Evolutionary conservation across 345 rosid genomes (phyloP).

Genomic region (Populus ilicifolia): DNA sequence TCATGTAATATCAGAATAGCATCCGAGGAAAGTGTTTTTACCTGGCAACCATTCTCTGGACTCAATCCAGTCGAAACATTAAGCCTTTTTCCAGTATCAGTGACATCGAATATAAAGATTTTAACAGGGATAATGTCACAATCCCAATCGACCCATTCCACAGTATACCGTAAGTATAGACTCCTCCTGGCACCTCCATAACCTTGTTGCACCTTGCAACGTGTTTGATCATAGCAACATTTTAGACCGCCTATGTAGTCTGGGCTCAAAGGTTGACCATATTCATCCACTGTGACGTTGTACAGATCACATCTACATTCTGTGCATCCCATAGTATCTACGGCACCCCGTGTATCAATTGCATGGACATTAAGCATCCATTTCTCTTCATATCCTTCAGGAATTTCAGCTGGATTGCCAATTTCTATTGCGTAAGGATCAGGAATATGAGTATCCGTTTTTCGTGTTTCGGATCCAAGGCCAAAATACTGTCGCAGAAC

Average conservation of each 20-base stretch:
- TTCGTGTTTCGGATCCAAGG: constrained; percentile 80
- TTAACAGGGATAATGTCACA: constrained; percentile 53
- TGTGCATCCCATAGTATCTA: constrained; percentile 65
- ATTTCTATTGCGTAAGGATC: constrained; percentile 81
- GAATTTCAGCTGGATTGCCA: constrained; percentile 59
- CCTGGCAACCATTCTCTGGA: constrained; percentile 56
- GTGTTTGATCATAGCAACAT: constrained; percentile 75
- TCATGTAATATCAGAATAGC: background rate
- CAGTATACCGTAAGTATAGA: constrained; percentile 59
- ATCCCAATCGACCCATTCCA: constrained; percentile 74
- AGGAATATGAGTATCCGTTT: constrained; percentile 57
- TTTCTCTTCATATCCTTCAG: constrained; percentile 60
- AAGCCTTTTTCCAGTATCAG: constrained; percentile 49
- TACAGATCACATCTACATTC: constrained; percentile 76
- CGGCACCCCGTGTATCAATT: constrained; percentile 78
- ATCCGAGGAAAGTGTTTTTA: background rate
- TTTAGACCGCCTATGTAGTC: constrained; percentile 61
- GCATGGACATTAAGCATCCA: constrained; percentile 89
- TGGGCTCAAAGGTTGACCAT: constrained; percentile 47
- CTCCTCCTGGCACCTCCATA: constrained; percentile 45
- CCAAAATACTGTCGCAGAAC: constrained; percentile 60
- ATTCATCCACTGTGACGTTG: constrained; percentile 56
- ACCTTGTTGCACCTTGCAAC: constrained; percentile 52
- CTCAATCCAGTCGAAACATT: constrained; percentile 30
- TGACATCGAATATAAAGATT: constrained; percentile 64